These are phyloP conservation scores for Cupressus sempervirens DNA, from an alignment of 75 land plant species.

Conservation along the genomic window DNA sequence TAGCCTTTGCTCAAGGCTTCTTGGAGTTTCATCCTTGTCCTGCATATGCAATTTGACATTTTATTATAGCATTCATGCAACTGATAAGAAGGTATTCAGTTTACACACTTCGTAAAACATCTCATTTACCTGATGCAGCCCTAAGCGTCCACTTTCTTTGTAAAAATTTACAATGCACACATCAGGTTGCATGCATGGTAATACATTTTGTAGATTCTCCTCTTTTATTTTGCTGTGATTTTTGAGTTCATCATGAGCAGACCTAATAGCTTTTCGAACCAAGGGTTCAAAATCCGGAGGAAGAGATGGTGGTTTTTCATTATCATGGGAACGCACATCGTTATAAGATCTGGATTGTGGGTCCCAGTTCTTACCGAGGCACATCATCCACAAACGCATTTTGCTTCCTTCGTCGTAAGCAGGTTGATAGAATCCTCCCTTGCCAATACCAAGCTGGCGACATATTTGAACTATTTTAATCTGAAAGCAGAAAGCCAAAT, in stretches of 20 bases:
- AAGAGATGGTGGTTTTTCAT: conserved; percentile 45
- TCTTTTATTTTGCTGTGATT: neutral
- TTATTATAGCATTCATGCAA: neutral
- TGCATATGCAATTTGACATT: conserved; percentile 59
- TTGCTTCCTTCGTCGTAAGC: conserved; percentile 42
- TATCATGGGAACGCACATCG: conserved; percentile 41
- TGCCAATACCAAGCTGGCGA: conserved; percentile 52
- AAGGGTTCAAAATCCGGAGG: conserved; percentile 38
- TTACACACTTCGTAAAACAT: neutral
- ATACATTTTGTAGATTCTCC: neutral
- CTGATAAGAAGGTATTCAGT: neutral
- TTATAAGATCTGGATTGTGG: conserved; percentile 51
- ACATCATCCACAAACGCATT: conserved; percentile 75
- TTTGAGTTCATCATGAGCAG: conserved; percentile 30
- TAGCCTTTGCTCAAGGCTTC: conserved; percentile 40
- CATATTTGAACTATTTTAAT: conserved; percentile 52
- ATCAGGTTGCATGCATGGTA: conserved; percentile 59
- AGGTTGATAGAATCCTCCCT: conserved; percentile 74
- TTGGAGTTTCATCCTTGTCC: conserved; percentile 65
- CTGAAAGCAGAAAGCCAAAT: conserved; percentile 17
- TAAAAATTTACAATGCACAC: conserved; percentile 84
- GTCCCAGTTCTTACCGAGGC: conserved; percentile 77
- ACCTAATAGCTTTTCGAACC: conserved; percentile 45
- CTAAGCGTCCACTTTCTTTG: conserved; percentile 52
- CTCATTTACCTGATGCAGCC: conserved; percentile 64